Conservation (phyloP, 768 basidiomycete genomes). For the Mycena haematopus region DNA sequence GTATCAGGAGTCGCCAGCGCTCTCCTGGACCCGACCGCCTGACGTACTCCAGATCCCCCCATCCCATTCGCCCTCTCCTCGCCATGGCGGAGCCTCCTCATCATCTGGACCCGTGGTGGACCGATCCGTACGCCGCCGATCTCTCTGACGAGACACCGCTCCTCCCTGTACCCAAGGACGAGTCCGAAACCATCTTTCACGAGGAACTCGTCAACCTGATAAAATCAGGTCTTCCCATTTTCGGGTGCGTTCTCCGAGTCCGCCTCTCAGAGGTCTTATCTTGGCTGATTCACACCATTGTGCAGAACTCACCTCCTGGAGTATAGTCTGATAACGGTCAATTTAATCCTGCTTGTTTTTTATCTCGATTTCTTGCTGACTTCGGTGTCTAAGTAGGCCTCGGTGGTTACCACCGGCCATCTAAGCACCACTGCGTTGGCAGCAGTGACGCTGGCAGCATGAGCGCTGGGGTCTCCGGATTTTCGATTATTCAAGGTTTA, state of each 20-base stretch:
- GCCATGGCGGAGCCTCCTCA: not conserved
- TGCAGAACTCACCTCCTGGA: not conserved
- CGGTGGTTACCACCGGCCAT: not conserved
- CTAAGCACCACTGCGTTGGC: not conserved
- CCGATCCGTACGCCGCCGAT: not conserved
- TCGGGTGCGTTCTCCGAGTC: not conserved
- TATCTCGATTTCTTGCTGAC: not conserved
- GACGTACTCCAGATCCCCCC: too few species aligned
- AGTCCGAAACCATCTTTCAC: not conserved
- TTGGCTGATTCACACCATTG: not conserved
- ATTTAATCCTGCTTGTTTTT: not conserved
- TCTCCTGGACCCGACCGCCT: too few species aligned
- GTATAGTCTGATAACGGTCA: not conserved
- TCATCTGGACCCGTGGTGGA: not conserved
- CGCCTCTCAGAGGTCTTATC: too few species aligned
- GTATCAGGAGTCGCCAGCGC: too few species aligned
- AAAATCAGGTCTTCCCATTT: conserved; percentile 1
- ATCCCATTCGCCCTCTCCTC: not conserved
- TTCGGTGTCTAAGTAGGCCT: not conserved
- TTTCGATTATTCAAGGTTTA: conserved; percentile 65
- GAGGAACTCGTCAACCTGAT: not conserved
- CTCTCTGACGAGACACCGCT: not conserved
- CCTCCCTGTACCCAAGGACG: not conserved
- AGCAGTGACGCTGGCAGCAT: not conserved
- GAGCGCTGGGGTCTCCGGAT: conserved; percentile 40